Percentiles rank a stretch among this genome's conserved stretches.
Evolutionary conservation across 2,329 filamentous ascomycete genomes (phyloP).

Genomic region (Neonectria coccinea): DNA sequence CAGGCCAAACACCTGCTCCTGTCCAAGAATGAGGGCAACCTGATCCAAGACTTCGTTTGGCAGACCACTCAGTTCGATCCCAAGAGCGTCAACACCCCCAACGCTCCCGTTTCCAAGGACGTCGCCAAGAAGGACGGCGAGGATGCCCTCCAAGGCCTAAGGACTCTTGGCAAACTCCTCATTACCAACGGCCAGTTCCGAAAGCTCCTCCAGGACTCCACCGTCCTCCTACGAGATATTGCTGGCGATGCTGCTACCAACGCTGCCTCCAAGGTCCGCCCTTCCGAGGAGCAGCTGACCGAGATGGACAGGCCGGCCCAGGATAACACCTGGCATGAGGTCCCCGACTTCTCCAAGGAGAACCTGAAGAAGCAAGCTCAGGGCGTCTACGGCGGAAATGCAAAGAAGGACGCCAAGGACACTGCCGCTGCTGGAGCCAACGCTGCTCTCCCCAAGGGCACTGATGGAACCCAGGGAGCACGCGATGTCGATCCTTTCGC

Average conservation of each 20-base stretch:
- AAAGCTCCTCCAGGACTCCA: constrained; percentile 87
- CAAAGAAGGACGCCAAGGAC: constrained; percentile 70
- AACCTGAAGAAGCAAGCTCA: constrained; percentile 77
- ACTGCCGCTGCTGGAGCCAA: constrained; percentile 68
- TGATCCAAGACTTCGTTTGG: constrained; percentile 98
- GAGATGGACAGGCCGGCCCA: constrained; percentile 87
- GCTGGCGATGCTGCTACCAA: constrained; percentile 89
- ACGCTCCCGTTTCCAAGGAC: constrained; percentile 78
- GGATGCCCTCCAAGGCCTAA: constrained; percentile 84
- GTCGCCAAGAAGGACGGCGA: constrained; percentile 85
- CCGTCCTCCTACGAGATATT: constrained; percentile 86
- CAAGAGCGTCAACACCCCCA: constrained; percentile 70
- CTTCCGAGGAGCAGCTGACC: constrained; percentile 78
- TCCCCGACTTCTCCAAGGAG: constrained; percentile 78
- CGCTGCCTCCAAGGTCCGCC: constrained; percentile 79
- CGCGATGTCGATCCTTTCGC: constrained; percentile 55
- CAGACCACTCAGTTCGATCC: constrained; percentile 82
- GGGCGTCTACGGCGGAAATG: constrained; percentile 67
- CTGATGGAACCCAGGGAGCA: constrained; percentile 57
- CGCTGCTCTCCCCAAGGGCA: constrained; percentile 66
- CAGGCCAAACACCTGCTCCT: constrained; percentile 87
- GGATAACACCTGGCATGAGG: constrained; percentile 94
- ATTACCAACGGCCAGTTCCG: constrained; percentile 97
- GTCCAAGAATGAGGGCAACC: constrained; percentile 93
- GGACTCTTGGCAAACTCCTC: constrained; percentile 87